phyloP scores from a whole-genome alignment of 2,329 filamentous ascomycete genomes.

The Sclerotinia nivalis region DNA sequence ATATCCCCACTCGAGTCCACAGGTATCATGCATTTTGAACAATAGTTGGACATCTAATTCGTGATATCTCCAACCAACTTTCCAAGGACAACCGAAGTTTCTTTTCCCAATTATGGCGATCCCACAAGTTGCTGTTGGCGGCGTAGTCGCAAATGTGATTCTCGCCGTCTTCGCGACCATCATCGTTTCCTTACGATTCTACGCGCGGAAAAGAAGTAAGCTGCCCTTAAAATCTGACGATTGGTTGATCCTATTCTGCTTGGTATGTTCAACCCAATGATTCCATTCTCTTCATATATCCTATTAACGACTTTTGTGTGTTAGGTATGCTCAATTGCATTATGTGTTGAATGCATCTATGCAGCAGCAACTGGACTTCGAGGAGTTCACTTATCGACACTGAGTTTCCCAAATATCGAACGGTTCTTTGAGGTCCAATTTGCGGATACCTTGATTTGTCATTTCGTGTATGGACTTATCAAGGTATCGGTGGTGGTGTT shows the following conservation, averaged over 20 bases:
- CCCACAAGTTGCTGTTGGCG: conserved; percentile 3
- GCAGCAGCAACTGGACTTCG: conserved; percentile 17
- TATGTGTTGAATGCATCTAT: conserved; percentile 8
- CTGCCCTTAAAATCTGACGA: conserved; percentile 14
- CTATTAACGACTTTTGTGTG: neutral
- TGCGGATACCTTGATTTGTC: conserved; percentile 16
- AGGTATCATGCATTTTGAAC: neutral
- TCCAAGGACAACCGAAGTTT: neutral
- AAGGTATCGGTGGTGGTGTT: conserved; percentile 20
- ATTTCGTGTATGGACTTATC: conserved; percentile 19
- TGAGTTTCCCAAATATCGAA: conserved; percentile 5
- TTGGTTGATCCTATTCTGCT: conserved; percentile 14
- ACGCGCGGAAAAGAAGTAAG: conserved; percentile 15
- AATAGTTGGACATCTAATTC: neutral
- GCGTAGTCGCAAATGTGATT: conserved; percentile 18
- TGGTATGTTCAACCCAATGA: neutral
- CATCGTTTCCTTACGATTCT: conserved; percentile 6
- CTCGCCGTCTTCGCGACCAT: conserved; percentile 2
- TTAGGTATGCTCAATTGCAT: conserved; percentile 8
- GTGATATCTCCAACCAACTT: neutral
- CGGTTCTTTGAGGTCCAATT: conserved; percentile 14
- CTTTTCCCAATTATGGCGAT: neutral
- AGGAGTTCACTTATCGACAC: conserved; percentile 3
- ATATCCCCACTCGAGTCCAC: neutral
- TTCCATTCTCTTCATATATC: too few species aligned